phyloP scores from a whole-genome alignment of 768 basidiomycete genomes.

The Hydnum rufescens region DNA sequence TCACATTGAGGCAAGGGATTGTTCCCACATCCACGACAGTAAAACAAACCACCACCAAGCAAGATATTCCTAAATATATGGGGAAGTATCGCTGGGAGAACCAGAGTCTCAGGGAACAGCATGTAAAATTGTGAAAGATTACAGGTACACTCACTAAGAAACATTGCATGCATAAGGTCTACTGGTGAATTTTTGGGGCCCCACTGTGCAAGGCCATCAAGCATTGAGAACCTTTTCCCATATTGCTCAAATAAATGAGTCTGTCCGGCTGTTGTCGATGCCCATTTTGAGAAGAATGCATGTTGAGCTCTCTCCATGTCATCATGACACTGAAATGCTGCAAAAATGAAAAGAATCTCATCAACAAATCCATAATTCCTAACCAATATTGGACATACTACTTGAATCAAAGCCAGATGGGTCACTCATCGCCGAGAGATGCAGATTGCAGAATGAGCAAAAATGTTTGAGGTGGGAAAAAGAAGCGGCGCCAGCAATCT shows the following conservation, averaged over 20 bases:
- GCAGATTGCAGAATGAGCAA: not conserved
- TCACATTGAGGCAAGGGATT: too few species aligned
- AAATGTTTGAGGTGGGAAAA: not conserved
- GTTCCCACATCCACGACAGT: too few species aligned
- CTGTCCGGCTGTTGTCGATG: not conserved
- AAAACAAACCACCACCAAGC: too few species aligned
- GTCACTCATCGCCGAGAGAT: not conserved
- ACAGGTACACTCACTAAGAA: conserved; percentile 11
- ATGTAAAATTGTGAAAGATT: too few species aligned
- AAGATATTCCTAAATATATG: too few species aligned
- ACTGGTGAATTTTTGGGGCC: conserved; percentile 16
- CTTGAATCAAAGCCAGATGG: not conserved
- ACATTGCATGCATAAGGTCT: conserved; percentile 23
- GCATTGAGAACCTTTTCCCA: conserved; percentile 17
- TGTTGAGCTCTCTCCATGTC: not conserved
- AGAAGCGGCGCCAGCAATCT: conserved; percentile 12
- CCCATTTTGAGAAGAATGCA: not conserved
- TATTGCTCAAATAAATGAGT: conserved; percentile 10
- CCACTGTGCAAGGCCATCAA: conserved; percentile 22
- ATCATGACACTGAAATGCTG: not conserved
- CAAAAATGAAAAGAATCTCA: not conserved
- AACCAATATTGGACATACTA: not conserved
- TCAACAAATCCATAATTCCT: not conserved
- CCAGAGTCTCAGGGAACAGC: too few species aligned
- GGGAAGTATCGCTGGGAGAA: too few species aligned